Evolutionary conservation across 495 filamentous ascomycete genomes (phyloP).

Genomic region (Penicillium nucicola): DNA sequence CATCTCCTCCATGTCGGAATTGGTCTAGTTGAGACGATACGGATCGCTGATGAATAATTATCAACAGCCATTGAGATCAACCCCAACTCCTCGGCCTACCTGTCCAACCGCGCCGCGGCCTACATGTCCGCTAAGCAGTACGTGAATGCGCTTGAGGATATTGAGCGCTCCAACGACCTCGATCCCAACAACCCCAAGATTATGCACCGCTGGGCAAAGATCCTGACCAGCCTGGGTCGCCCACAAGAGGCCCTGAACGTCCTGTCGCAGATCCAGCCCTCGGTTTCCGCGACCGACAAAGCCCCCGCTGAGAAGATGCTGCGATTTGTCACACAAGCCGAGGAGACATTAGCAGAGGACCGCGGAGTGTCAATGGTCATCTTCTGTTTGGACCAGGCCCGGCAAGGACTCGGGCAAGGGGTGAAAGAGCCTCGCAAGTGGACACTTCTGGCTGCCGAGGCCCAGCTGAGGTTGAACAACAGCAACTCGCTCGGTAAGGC

Average conservation of each 20-base stretch:
- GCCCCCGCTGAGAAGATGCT: conserved; percentile 78
- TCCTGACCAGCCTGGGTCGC: conserved; percentile 80
- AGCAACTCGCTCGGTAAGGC: conserved; percentile 85
- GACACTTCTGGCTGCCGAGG: conserved; percentile 88
- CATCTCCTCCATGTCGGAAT: background rate
- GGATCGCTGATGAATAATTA: conserved; percentile 8
- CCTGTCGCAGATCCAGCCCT: conserved; percentile 58
- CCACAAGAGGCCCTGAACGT: conserved; percentile 85
- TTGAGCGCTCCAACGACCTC: conserved; percentile 71
- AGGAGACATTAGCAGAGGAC: conserved; percentile 67
- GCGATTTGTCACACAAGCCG: conserved; percentile 74
- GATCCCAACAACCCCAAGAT: conserved; percentile 84
- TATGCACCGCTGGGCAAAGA: conserved; percentile 79
- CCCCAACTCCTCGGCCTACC: conserved; percentile 73
- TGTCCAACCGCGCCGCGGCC: conserved; percentile 92
- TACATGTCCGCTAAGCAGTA: conserved; percentile 81
- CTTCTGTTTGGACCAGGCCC: conserved; percentile 86
- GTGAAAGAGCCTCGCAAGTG: conserved; percentile 84
- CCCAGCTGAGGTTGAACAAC: conserved; percentile 91
- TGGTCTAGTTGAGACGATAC: background rate
- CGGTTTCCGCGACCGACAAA: conserved; percentile 78
- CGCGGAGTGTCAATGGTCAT: conserved; percentile 84
- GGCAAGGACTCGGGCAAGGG: conserved; percentile 66
- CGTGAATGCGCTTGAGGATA: conserved; percentile 78
- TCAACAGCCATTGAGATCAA: conserved; percentile 70